Conservation (phyloP, 2,329 filamentous ascomycete genomes). For the Phialemonium atrogriseum region DNA sequence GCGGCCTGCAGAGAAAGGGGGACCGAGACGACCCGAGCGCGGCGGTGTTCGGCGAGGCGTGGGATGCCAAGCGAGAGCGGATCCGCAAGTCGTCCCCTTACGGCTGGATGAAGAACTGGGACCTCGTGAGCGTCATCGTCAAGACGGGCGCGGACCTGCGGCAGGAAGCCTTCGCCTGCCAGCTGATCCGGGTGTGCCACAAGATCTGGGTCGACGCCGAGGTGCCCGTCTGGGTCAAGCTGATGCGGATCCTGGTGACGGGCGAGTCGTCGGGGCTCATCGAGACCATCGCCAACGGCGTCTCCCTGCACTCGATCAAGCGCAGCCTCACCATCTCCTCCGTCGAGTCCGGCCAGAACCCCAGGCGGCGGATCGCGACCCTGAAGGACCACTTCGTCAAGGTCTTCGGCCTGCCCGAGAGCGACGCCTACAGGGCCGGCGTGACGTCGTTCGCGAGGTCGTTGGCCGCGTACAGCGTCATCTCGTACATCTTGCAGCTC, state of each 20-base stretch:
- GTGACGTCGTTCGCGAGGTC: conserved; percentile 73
- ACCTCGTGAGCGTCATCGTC: conserved; percentile 77
- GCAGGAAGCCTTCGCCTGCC: conserved; percentile 81
- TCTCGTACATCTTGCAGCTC: conserved; percentile 74
- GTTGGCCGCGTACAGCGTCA: conserved; percentile 79
- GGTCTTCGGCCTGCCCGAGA: conserved; percentile 64
- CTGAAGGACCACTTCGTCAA: conserved; percentile 76
- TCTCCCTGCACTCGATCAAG: conserved; percentile 80
- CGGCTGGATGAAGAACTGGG: conserved; percentile 87
- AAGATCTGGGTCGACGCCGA: conserved; percentile 72
- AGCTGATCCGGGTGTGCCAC: conserved; percentile 72
- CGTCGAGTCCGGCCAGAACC: conserved; percentile 65
- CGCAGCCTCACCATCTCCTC: conserved; percentile 69
- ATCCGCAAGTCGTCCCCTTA: conserved; percentile 78
- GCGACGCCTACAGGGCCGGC: conserved; percentile 60
- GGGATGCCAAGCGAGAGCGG: conserved; percentile 76
- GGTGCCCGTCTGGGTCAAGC: conserved; percentile 78
- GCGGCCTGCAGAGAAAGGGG: conserved; percentile 70
- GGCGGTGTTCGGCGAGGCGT: conserved; percentile 79
- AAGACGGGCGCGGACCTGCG: conserved; percentile 78
- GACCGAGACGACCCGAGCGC: conserved; percentile 81
- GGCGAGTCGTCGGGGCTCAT: conserved; percentile 78
- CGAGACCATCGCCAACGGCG: conserved; percentile 81
- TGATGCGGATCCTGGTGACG: conserved; percentile 80
- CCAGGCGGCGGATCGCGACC: conserved; percentile 67